Base-by-base conservation (phyloP, 1,284 basidiomycete species). In the Neonothopanus nambi region DNA sequence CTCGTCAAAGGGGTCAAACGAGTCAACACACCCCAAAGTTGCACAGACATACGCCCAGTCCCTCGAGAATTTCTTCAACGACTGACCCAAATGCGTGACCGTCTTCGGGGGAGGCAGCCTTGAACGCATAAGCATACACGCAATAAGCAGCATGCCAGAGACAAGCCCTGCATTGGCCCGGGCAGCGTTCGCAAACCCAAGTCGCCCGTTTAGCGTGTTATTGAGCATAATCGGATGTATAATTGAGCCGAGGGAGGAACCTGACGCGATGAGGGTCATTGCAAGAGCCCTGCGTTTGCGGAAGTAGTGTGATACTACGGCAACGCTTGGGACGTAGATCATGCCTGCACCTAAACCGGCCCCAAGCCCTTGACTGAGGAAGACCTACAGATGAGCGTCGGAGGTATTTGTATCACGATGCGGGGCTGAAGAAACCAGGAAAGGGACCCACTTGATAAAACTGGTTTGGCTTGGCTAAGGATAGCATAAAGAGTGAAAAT, bases 281-380 rank as follows among this genome's bases (percentile, higher is more conserved):
- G 70, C 71, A 7, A 72, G 56, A 26, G 71, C 65, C 21, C 71
- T 65, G 3, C 61, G 63, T 20, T 52, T 59, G 12, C 53, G 46
- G 59, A 69, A 72, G 57, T 72, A 67, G 26, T 72, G 69, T 1
- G 68, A 58, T 47, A 65, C 43, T n/a, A 74, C 56, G 12, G 69
- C 67, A 18, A 72, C 43, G 42, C 64, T 61, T 0, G 69, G 71
- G 30, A 56, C 39, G 30, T 51, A 59, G 12, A 38, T 45, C 15
- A 56, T 46, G 4, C 55, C 57, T 24, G 28, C 48, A 18, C 52
- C 57, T 13, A 59, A 26, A 2, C 57, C 57, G 13, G 47, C 55
- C 15, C 57, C 51, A 17, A 59, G 17, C 3, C 57, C 57, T 40
- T 59, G 57, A 33, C 44, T 51, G 6, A 59, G 49, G 26, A 59